Evolutionary conservation across 2,329 filamentous ascomycete genomes (phyloP), one percentile per base, ranked within the genome.

Genomic region (Nemania diffusa): DNA sequence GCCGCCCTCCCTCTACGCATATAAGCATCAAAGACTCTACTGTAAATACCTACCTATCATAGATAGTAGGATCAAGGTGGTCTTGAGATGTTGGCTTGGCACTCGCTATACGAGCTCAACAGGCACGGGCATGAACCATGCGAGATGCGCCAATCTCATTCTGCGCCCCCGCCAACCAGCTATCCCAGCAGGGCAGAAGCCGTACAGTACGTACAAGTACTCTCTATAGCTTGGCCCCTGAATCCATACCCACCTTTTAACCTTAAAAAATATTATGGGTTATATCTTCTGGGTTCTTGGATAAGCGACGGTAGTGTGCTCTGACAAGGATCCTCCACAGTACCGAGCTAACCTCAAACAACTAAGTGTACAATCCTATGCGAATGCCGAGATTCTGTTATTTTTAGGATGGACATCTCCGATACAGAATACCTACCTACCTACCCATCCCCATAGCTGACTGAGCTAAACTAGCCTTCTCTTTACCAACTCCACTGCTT

Each of bases 331-430:
- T 40, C 37, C 44, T 24, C 44, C 44, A 46, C n/a, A 22, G 9
- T 13, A 20, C 44, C 44, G 44, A 5, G 44, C 44, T 24, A 46
- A 46, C 44, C 22, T 40, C 37, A 40, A 40, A 40, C 37, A 11
- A 40, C 37, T 40, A n/a, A 40, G 37, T 40, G 37, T n/a, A 24
- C 44, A 20, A 24, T 24, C 22, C 44, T n/a, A 46, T 7, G 22
- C 44, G 44, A 46, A 46, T 46, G 44, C 44, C 44, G 22, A 46
- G 44, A 17, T 24, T 24, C 20, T 20, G 44, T 46, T 67, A 67
- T 64, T 67, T 67, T 64, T 67, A 67, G 63, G 34, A 44, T 57
- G 15, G 50, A 50, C 50, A 56, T 56, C 40, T 24, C 48, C 44
- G 44, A 46, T n/a, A n/a, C n/a, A n/a, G n/a, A n/a, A n/a, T n/a